Evolutionary conservation across 2,329 filamentous ascomycete species (phyloP), one percentile per base, ranked within the genome.

Genomic region (Diplodia corticola): DNA sequence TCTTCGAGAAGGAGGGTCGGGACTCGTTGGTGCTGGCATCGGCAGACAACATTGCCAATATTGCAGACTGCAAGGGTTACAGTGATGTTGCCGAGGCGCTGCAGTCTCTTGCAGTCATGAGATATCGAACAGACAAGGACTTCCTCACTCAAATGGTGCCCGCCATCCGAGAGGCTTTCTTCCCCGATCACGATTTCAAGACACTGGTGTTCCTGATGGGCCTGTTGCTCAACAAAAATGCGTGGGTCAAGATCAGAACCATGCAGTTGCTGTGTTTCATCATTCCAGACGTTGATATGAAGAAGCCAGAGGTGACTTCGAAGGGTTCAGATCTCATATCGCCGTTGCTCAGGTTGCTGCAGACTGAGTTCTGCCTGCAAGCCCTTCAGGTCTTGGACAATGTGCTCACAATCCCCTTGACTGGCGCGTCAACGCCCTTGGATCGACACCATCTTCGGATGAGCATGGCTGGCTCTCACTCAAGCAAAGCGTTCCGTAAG

Each of bases 301-400:
- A 90, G 65, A 93, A 93, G 72, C 88, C 91, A 0, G 93, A 97
- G 70, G 91, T 99, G 69, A 91, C 93, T 4, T 89, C 88, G 7
- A 93, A 98, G 76, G 94, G 95, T 0, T 93, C 94, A 0, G 96
- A 99, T 78, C 85, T 99, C 55, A 96, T 99, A 65, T 97, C 95
- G 1, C 96, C 95, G 0, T 84, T 99, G 0, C 81, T 99, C 64
- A 88, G 95, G 64, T 84, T 99, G 22, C 80, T 99, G 46, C 93
- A 97, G 75, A 97, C 94, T 1, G 92, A 96, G 68, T 93, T 93
- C 73, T 98, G 93, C 76, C 92, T 95, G 77, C 91, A 97, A 73
- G 95, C 95, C 12, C 82, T 99, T 10, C 88, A 92, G 70, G 94
- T 99, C 0, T 82, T 99, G 67, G 95, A 99, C 77, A 91, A 94